Percentiles rank a stretch among this genome's conserved stretches.
phyloP scores from a whole-genome alignment of 257 asterid species.

The Verbascum thapsus region DNA sequence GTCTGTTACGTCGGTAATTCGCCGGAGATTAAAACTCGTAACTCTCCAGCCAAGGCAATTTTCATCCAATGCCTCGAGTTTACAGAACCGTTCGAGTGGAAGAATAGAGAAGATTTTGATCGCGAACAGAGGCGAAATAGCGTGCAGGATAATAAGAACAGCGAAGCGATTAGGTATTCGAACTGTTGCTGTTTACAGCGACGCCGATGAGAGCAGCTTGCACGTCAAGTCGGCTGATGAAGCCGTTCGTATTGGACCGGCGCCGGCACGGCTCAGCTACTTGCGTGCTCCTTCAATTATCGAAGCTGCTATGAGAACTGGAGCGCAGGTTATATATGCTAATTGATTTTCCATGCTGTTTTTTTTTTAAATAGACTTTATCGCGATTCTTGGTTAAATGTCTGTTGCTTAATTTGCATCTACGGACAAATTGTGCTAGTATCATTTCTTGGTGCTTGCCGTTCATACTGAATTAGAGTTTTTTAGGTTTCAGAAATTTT shows the following conservation, averaged over 20 bases:
- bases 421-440: neutral
- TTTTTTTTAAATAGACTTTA: neutral
- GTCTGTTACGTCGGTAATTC: slow-evolving; percentile 45
- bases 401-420: slow-evolving; percentile 12
- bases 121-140: slow-evolving; percentile 96
- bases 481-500: too few species aligned
- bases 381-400: neutral
- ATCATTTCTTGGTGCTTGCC: neutral
- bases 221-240: slow-evolving; percentile 93
- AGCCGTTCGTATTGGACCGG: slow-evolving; percentile 90
- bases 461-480: neutral
- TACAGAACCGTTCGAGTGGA: slow-evolving; percentile 21
- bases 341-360: slow-evolving; percentile 12
- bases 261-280: slow-evolving; percentile 94
- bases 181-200: slow-evolving; percentile 89
- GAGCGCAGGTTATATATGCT: slow-evolving; percentile 71
- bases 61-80: slow-evolving; percentile 48
- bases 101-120: slow-evolving; percentile 78
- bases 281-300: slow-evolving; percentile 66
- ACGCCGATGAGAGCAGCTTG: slow-evolving; percentile 78
- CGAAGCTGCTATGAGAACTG: slow-evolving; percentile 73
- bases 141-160: slow-evolving; percentile 82
- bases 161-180: slow-evolving; percentile 83
- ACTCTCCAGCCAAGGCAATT: slow-evolving; percentile 34
- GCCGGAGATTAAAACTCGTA: slow-evolving; percentile 41